Percentiles rank a stretch among this genome's conserved stretches.
phyloP scores from a whole-genome alignment of 148 eudicot genomes.

The Bassia scoparia region DNA sequence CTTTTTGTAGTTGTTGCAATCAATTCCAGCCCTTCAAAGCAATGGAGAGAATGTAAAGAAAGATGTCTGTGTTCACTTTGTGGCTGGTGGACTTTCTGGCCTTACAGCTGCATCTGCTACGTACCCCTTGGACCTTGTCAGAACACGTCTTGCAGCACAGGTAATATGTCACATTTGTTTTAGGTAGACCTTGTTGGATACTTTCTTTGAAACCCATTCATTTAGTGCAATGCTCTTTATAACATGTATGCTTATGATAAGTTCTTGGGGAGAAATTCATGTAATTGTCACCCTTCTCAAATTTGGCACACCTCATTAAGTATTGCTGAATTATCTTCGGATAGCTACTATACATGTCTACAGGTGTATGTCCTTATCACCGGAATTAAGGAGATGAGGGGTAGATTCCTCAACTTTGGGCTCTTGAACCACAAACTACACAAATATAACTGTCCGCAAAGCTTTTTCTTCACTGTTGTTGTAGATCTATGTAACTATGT shows the following conservation, averaged over 20 bases:
- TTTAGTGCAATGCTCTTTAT: not conserved
- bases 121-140: constrained; percentile 64
- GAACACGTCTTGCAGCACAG: constrained; percentile 76
- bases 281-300: not conserved
- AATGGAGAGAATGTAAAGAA: constrained; percentile 37
- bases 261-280: not conserved
- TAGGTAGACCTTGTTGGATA: not conserved
- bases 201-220: not conserved
- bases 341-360: no score
- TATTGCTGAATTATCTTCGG: no score
- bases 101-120: constrained; percentile 73
- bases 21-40: constrained; percentile 43
- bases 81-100: constrained; percentile 82
- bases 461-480: no score
- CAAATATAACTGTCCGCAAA: no score
- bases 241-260: not conserved
- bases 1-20: constrained; percentile 43
- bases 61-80: constrained; percentile 53
- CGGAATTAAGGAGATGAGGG: no score
- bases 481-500: no score
- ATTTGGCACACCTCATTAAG: no score
- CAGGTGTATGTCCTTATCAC: no score
- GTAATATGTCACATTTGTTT: constrained; percentile 19
- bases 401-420: no score
- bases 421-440: no score